Base-by-base conservation (phyloP, 495 filamentous ascomycete genomes). In the Apiosordaria backusii region DNA sequence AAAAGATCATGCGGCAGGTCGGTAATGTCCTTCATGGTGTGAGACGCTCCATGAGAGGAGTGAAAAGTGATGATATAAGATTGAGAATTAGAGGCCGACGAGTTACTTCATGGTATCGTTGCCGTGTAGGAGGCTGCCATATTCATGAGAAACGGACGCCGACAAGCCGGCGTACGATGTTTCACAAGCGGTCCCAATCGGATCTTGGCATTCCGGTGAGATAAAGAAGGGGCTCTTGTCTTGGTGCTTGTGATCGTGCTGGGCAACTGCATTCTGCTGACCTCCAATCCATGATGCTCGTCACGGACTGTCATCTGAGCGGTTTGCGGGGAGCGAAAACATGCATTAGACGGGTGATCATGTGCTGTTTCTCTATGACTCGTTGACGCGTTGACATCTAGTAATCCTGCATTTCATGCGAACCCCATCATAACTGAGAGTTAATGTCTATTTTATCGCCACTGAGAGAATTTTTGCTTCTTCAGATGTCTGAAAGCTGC, bases 1-100 rank as follows among this genome's bases (percentile, higher is more conserved):
- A 84, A 82, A 3, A 85, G 73, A 25, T 88, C 86, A 64, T 80
- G 78, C 50, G 81, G 82, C n/a, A 84, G 75, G 5, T 79, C 72
- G 15, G 84, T 80, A 45, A 89, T 77, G 65, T 81, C 79, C 62
- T 68, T 74, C 75, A 76, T 77, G 21, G 50, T 75, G 59, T 26
- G 15, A 50, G 18, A 9, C 24, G 16, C 29, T n/a, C 45, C 21
- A 26, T 23, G 21, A 4, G 29, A 57, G 21, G 25, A 10, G 24
- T 25, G 27, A 19, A 59, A 27, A 16, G 21, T 3, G 61, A 50
- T 58, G 24, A 19, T 18, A 52, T 60, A 16, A 19, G 57, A 22
- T n/a, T 26, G 18, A 16, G 55, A 25, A 50, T 6, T 35, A 27
- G 23, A 55, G 6, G 45, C 6, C 35, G 45, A 60, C 16, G 58